A percentile compares a stretch with the other conserved stretches of the same genome.
These are phyloP conservation scores for Rhododendron ovatum DNA, from an alignment of 148 eudicot species.

Conservation along the genomic window DNA sequence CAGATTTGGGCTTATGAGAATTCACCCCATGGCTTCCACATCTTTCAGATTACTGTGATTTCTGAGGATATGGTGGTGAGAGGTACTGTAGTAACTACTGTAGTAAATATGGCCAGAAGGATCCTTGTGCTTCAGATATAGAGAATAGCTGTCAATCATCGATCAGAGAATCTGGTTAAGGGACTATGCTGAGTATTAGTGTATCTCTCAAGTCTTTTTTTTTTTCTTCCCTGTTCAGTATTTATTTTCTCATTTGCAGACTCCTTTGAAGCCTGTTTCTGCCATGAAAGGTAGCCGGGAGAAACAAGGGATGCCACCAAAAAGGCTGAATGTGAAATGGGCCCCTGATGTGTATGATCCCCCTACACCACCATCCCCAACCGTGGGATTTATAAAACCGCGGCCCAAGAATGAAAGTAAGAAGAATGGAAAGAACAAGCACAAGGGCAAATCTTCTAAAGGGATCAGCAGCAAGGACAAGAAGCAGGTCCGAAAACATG, in stretches of 20 bases:
- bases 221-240: neutral
- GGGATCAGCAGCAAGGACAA: constrained; percentile 68
- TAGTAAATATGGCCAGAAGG: neutral
- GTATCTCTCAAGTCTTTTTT: neutral
- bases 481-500: constrained; percentile 48
- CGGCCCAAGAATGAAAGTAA: constrained; percentile 43
- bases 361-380: constrained; percentile 56
- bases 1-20: neutral
- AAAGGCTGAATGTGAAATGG: constrained; percentile 69
- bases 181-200: neutral
- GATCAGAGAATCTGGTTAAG: neutral
- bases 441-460: constrained; percentile 51
- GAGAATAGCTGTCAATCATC: neutral
- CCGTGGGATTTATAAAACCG: constrained; percentile 36
- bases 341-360: constrained; percentile 96
- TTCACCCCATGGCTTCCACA: neutral
- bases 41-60: neutral
- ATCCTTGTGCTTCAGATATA: neutral
- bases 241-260: constrained; percentile 18
- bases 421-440: constrained; percentile 64
- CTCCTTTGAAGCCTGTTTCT: constrained; percentile 56
- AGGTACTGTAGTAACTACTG: neutral
- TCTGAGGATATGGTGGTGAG: neutral
- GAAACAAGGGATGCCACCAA: constrained; percentile 48
- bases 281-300: constrained; percentile 92